Percentiles rank a stretch among this genome's conserved stretches.
These are phyloP conservation scores for Cercospora brassicicola DNA, from an alignment of 2,329 filamentous ascomycete genomes.

Conservation along the genomic window DNA sequence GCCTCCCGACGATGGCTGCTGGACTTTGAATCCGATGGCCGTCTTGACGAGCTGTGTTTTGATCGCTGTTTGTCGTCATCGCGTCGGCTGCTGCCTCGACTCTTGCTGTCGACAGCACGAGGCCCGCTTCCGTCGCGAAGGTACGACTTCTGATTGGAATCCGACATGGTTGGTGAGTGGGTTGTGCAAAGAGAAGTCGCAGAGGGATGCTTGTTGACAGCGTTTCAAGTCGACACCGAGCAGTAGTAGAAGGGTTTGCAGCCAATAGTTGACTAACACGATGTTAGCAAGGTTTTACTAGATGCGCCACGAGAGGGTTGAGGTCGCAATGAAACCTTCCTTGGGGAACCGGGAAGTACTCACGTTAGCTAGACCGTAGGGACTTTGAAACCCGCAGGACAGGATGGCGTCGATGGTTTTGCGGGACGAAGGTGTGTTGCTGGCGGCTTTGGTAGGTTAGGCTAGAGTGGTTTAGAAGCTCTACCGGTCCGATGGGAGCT, in stretches of 20 bases:
- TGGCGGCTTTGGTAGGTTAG: slow-evolving; percentile 22
- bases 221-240: slow-evolving; percentile 20
- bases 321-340: slow-evolving; percentile 7
- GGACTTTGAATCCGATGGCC: slow-evolving; percentile 33
- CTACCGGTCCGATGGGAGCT: slow-evolving; percentile 24
- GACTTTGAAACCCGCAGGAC: slow-evolving; percentile 24
- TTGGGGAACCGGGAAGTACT: slow-evolving; percentile 15
- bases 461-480: slow-evolving; percentile 17
- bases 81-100: slow-evolving; percentile 25
- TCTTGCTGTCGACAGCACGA: slow-evolving; percentile 34
- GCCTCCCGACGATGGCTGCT: slow-evolving; percentile 30
- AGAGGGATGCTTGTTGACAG: slow-evolving; percentile 11
- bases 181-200: slow-evolving; percentile 9
- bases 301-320: slow-evolving; percentile 13
- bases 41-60: slow-evolving; percentile 25
- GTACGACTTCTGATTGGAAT: slow-evolving; percentile 31
- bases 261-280: slow-evolving; percentile 14
- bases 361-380: slow-evolving; percentile 22
- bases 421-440: slow-evolving; percentile 20
- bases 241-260: slow-evolving; percentile 7
- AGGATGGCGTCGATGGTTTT: slow-evolving; percentile 15
- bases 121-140: slow-evolving; percentile 34
- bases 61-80: slow-evolving; percentile 30
- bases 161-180: slow-evolving; percentile 27
- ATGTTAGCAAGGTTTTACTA: slow-evolving; percentile 19